Evolutionary conservation across 2,329 filamentous ascomycete species (phyloP).

Genomic region (Cladophialophora exuberans): DNA sequence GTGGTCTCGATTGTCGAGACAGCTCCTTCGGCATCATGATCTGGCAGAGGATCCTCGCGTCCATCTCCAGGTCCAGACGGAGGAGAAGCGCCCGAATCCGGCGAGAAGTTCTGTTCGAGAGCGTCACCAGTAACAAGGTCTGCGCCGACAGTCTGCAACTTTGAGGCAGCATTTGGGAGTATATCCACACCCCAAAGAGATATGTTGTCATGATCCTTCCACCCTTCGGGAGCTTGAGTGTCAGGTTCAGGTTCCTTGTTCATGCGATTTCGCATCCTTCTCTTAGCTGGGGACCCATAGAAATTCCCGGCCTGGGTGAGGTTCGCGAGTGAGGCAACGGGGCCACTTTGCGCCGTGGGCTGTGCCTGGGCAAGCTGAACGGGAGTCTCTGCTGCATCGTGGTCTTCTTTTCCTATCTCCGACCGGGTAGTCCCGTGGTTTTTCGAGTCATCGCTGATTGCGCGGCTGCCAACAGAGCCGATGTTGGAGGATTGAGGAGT

Average conservation of each 20-base stretch:
- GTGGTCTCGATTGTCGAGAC: not conserved
- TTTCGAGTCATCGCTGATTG: slow-evolving; percentile 12
- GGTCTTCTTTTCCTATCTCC: slow-evolving; percentile 17
- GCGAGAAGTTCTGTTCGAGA: slow-evolving; percentile 12
- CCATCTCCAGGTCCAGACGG: slow-evolving; percentile 1
- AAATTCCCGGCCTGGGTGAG: slow-evolving; percentile 9
- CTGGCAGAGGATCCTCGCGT: not conserved
- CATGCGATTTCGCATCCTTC: slow-evolving; percentile 26
- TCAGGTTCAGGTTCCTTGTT: slow-evolving; percentile 16
- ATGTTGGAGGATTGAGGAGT: slow-evolving; percentile 21
- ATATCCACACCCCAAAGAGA: slow-evolving; percentile 13
- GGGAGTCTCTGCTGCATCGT: slow-evolving; percentile 5
- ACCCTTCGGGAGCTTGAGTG: slow-evolving; percentile 28
- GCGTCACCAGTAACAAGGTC: slow-evolving; percentile 24
- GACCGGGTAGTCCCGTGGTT: slow-evolving; percentile 3
- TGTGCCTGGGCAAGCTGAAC: slow-evolving; percentile 1
- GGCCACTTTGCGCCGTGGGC: not conserved
- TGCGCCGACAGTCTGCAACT: slow-evolving; percentile 20
- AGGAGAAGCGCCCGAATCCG: slow-evolving; percentile 7
- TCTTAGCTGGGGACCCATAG: slow-evolving; percentile 27
- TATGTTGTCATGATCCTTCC: slow-evolving; percentile 27
- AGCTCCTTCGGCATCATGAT: not conserved
- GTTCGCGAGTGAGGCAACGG: slow-evolving; percentile 8
- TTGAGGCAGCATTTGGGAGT: slow-evolving; percentile 12
- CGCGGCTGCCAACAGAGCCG: slow-evolving; percentile 9